phyloP scores from a whole-genome alignment of 495 filamentous ascomycete species.

The Talaromyces nanjingensis region DNA sequence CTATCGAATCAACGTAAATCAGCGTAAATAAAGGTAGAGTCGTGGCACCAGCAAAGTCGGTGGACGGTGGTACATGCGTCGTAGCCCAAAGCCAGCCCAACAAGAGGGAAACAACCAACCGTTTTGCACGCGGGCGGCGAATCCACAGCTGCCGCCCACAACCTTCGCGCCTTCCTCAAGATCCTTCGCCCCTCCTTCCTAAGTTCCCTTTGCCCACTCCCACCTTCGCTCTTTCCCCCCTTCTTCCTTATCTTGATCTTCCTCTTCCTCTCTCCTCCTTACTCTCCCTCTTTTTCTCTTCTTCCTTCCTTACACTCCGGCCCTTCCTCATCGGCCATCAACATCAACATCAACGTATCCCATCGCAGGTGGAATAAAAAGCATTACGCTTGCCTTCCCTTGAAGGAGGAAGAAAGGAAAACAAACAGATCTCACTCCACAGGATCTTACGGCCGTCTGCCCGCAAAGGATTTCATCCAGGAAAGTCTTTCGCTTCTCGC shows the following conservation, averaged over 20 bases:
- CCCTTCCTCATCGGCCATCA: conserved; percentile 1
- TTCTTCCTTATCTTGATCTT: conserved; percentile 7
- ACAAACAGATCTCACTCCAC: background rate
- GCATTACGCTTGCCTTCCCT: background rate
- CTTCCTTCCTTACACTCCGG: conserved; percentile 5
- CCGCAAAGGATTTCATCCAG: conserved; percentile 16
- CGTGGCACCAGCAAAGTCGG: background rate
- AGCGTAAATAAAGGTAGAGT: background rate
- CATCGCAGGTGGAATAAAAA: background rate
- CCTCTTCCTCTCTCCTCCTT: conserved; percentile 9
- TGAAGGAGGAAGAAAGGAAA: background rate
- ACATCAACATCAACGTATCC: conserved; percentile 2
- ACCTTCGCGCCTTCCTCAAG: background rate
- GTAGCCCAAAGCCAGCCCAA: conserved; percentile 5
- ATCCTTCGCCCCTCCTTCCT: background rate
- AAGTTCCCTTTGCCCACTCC: background rate
- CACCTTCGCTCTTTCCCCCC: background rate
- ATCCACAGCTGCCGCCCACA: conserved; percentile 5
- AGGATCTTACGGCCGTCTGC: background rate
- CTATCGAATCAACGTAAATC: background rate
- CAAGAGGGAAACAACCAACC: background rate
- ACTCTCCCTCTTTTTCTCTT: conserved; percentile 7
- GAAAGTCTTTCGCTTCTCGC: conserved; percentile 25
- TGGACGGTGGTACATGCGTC: background rate
- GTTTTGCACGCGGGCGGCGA: background rate